phyloP scores from a whole-genome alignment of 116 monocot genomes.

The Thalassia testudinum region DNA sequence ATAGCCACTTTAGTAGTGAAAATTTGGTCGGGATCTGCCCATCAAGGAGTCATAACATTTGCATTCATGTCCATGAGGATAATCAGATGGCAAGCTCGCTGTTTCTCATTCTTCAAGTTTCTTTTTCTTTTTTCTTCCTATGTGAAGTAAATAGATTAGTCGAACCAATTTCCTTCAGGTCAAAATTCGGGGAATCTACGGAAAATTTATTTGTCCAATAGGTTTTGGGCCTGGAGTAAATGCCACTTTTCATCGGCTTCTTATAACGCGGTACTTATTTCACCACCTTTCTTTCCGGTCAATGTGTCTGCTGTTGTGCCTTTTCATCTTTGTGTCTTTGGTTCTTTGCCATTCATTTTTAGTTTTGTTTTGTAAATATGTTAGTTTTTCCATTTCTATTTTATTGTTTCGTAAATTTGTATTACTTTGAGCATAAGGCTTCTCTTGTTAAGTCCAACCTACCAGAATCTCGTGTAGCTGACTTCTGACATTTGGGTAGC shows the following conservation, averaged over 20 bases:
- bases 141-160: neutral
- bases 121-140: conserved; percentile 1
- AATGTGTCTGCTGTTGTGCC: too few species aligned
- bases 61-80: conserved; percentile 63
- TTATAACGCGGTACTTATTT: conserved; percentile 36
- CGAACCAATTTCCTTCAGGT: conserved; percentile 23
- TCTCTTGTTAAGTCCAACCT: too few species aligned
- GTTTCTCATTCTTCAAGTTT: conserved; percentile 2
- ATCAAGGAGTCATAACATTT: conserved; percentile 9
- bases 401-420: too few species aligned
- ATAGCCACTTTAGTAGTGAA: neutral
- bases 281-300: neutral
- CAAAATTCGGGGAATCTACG: conserved; percentile 32
- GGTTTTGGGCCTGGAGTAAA: conserved; percentile 73
- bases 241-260: conserved; percentile 74
- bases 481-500: too few species aligned
- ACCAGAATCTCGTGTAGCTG: too few species aligned
- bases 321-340: neutral
- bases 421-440: too few species aligned
- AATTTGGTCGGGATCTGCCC: neutral
- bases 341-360: neutral
- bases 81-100: conserved; percentile 33
- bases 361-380: conserved; percentile 1
- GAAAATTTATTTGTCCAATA: conserved; percentile 30
- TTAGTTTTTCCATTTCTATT: neutral